Evolutionary conservation across 768 basidiomycete species (phyloP), one percentile per base, ranked within the genome.

Genomic region (Boletus eberwhitei): DNA sequence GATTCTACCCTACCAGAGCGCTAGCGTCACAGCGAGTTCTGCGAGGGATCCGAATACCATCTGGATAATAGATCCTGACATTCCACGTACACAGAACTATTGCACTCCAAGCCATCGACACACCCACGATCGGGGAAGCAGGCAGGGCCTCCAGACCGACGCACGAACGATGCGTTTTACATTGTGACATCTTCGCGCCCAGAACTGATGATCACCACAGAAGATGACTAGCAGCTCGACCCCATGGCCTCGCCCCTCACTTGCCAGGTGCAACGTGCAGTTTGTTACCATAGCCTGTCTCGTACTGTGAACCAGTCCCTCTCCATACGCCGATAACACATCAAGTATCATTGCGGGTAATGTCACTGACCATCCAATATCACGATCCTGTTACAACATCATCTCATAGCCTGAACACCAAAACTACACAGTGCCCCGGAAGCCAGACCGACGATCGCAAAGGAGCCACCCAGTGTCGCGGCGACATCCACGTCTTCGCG

Each of bases 401-500:
- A 92, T 4, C 90, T 77, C 7, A 79, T 74, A 7, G 77, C 81
- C 59, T 85, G 77, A 9, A 95, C 90, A 3, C 76, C 88, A 68
- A 97, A 96, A 70, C 92, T 95, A 22, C 77, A 29, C 8, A 75
- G 66, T 65, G 92, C 92, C 2, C 94, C 94, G 0, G 82, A 48
- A 13, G 81, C 81, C 48, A 95, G 73, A 5, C 93, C 93, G 6
- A 82, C 85, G 1, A 89, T 86, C 5, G 93, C 67, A 58, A 81
- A 89, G 71, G 94, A 93, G 59, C 80, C 85, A 8, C 83, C 83
- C 9, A 96, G 77, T 0, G 87, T 89, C 8, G 92, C 93, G 3
- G 90, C 91, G 12, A 88, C 78, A 62, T 95, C 93, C 21, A 93
- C 87, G 64, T 94, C 89, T 54, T 89, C 86, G 48, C 77, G 76